These are phyloP conservation scores for Apiospora phragmitis DNA, from an alignment of 2,329 filamentous ascomycete species.

Conservation along the genomic window DNA sequence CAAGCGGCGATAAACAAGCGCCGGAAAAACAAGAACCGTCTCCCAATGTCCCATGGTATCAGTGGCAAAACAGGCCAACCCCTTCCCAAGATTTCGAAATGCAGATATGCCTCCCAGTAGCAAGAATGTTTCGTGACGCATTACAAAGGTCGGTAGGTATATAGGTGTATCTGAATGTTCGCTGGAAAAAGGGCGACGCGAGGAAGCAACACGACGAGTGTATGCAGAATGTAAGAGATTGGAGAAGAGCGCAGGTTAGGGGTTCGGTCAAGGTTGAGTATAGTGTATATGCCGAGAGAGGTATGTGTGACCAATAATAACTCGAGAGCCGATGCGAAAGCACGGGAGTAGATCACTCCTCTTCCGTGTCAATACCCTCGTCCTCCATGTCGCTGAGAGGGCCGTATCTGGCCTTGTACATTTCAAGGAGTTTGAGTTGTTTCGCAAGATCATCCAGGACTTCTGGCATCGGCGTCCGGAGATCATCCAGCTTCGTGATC, in stretches of 20 bases:
- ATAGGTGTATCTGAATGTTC: slow-evolving; percentile 4
- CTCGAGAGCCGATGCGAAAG: not conserved
- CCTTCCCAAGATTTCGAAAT: not conserved
- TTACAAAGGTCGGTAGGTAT: slow-evolving; percentile 18
- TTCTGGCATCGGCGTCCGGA: slow-evolving; percentile 75
- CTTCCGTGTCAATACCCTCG: slow-evolving; percentile 37
- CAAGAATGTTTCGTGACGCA: slow-evolving; percentile 12
- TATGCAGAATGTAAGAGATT: slow-evolving; percentile 8
- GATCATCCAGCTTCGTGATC: slow-evolving; percentile 65
- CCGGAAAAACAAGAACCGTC: not conserved
- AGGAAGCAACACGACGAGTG: slow-evolving; percentile 12
- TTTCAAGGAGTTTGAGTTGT: slow-evolving; percentile 64
- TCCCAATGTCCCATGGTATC: slow-evolving; percentile 3
- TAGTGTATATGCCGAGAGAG: slow-evolving; percentile 13
- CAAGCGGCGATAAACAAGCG: not conserved
- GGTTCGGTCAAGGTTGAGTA: slow-evolving; percentile 14
- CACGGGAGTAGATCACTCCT: slow-evolving; percentile 22
- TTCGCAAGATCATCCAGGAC: slow-evolving; percentile 63
- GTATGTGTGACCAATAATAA: slow-evolving; percentile 8
- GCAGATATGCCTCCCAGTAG: slow-evolving; percentile 10
- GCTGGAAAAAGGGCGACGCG: slow-evolving; percentile 11
- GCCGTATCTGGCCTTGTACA: slow-evolving; percentile 57
- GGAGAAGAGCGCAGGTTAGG: not conserved
- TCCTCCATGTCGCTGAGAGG: slow-evolving; percentile 37
- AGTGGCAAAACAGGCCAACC: not conserved